A percentile compares a stretch with the other conserved stretches of the same genome.
Evolutionary conservation across 1,284 basidiomycete species (phyloP).

Genomic region (Gomphus bonarii): DNA sequence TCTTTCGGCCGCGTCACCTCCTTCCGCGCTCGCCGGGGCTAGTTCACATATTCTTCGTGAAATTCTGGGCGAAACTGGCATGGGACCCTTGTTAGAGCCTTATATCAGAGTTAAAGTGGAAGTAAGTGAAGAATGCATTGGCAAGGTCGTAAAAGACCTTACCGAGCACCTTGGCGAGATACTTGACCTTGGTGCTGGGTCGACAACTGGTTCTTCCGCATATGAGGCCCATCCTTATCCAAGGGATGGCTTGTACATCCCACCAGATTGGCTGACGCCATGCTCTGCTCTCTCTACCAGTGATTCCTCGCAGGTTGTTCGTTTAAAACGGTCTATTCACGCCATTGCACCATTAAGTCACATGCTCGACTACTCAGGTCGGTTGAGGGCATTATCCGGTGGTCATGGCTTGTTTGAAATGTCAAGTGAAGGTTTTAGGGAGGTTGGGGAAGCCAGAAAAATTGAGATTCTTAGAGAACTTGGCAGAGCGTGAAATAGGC

Average conservation of each 20-base stretch:
- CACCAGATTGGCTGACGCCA: slow-evolving; percentile 62
- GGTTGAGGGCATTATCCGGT: slow-evolving; percentile 71
- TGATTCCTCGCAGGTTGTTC: slow-evolving; percentile 21
- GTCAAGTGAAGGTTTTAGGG: slow-evolving; percentile 62
- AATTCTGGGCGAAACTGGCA: slow-evolving; percentile 44
- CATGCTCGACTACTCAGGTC: slow-evolving; percentile 72
- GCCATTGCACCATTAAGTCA: slow-evolving; percentile 68
- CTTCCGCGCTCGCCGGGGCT: slow-evolving; percentile 53
- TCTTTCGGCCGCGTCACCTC: slow-evolving; percentile 30
- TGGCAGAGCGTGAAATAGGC: slow-evolving; percentile 43
- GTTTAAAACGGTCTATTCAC: slow-evolving; percentile 48
- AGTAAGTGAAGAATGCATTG: slow-evolving; percentile 54
- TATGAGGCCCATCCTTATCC: slow-evolving; percentile 29
- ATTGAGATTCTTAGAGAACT: slow-evolving; percentile 66
- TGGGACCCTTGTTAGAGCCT: slow-evolving; percentile 67
- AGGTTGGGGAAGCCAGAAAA: slow-evolving; percentile 48
- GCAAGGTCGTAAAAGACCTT: slow-evolving; percentile 66
- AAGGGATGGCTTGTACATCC: slow-evolving; percentile 59
- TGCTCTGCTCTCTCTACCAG: slow-evolving; percentile 30
- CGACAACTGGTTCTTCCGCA: slow-evolving; percentile 24
- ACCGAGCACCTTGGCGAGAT: slow-evolving; percentile 69
- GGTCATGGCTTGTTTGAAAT: slow-evolving; percentile 78
- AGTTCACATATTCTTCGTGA: slow-evolving; percentile 52
- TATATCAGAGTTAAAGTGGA: slow-evolving; percentile 57
- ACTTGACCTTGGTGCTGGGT: slow-evolving; percentile 41